Base-by-base conservation (phyloP, 2,329 filamentous ascomycete genomes). In the Clarireedia sp. region DNA sequence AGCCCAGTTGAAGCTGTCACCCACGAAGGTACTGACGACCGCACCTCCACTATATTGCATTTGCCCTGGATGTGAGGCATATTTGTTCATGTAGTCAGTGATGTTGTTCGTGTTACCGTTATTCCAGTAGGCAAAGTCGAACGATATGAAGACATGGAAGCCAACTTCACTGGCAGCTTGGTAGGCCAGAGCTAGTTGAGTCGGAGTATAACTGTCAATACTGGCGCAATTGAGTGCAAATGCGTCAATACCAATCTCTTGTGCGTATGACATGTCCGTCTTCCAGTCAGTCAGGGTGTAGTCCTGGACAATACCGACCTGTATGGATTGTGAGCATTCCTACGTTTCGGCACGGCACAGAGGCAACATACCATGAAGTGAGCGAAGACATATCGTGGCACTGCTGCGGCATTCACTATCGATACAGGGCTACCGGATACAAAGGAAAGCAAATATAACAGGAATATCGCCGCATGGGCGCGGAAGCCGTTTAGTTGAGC, bases 21-120 rank as follows among this genome's bases (percentile, higher is more conserved):
- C 67, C 7, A 68, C 64, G 54, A 69, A 69, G 5, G 67, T 69
- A 43, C 67, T 69, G 8, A 68, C 66, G 6, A 69, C 41, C 1
- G 67, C 67, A 1, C 55, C 67, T 16, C 66, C 70, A 54, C 67
- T 68, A 56, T 74, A 71, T 52, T 72, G 69, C 48, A 72, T 71
- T 62, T 71, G 70, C 1, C 64, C 69, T 1, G 72, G 69, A 40
- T 79, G 67, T n/a, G 33, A 43, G 3, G 63, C 62, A 56, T 62
- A 58, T 48, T 52, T 9, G 5, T 58, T 56, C 65, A 68, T 67
- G 24, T 69, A 69, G 3, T 57, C 59, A 1, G 65, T 67, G 33
- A 69, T 68, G 5, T 66, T 59, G 2, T 56, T 59, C 0, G 63
- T 65, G 19, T 69, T 62, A 9, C 66, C 66, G 17, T 69, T 68